Percentiles rank a stretch among this genome's conserved stretches.
phyloP scores from a whole-genome alignment of 176 grass and related monocot genomes.

The Oryza nivara region DNA sequence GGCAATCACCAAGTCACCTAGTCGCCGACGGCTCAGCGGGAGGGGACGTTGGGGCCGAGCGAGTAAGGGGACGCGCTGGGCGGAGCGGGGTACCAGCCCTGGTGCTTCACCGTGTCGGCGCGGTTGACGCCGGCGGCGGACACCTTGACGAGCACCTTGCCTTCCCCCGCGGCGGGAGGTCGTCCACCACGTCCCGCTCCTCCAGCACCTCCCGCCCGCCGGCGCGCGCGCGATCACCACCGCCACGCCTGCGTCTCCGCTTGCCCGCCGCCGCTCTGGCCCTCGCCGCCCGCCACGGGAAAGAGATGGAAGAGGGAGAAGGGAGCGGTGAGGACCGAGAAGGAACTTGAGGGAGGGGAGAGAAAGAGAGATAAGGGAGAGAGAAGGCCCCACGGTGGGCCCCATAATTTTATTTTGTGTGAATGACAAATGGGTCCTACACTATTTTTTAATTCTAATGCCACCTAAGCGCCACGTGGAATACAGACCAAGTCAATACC shows the following conservation, averaged over 20 bases:
- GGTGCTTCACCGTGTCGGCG: constrained; percentile 73
- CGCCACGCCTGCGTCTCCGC: constrained; percentile 1
- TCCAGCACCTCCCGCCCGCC: constrained; percentile 76
- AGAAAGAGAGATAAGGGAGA: no score
- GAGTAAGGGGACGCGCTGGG: constrained; percentile 65
- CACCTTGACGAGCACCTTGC: constrained; percentile 72
- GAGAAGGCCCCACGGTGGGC: no score
- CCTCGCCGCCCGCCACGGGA: no score
- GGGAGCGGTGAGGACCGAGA: no score
- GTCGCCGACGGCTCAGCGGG: constrained; percentile 67
- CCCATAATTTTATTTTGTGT: no score
- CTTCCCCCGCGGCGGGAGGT: constrained; percentile 48
- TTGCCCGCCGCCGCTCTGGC: no score
- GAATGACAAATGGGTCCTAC: no score
- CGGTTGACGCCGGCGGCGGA: constrained; percentile 73
- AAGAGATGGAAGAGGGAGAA: no score
- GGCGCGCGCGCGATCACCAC: constrained; percentile 58
- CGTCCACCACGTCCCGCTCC: constrained; percentile 59
- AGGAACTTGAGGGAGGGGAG: no score
- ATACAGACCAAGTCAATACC: no score
- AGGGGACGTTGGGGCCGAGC: constrained; percentile 42
- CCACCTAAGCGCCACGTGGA: no score
- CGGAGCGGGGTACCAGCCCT: constrained; percentile 59
- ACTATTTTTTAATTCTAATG: no score
- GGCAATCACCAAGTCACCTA: constrained; percentile 36